Conservation (phyloP, 208 protist species). For the Angomonas desouzai region DNA sequence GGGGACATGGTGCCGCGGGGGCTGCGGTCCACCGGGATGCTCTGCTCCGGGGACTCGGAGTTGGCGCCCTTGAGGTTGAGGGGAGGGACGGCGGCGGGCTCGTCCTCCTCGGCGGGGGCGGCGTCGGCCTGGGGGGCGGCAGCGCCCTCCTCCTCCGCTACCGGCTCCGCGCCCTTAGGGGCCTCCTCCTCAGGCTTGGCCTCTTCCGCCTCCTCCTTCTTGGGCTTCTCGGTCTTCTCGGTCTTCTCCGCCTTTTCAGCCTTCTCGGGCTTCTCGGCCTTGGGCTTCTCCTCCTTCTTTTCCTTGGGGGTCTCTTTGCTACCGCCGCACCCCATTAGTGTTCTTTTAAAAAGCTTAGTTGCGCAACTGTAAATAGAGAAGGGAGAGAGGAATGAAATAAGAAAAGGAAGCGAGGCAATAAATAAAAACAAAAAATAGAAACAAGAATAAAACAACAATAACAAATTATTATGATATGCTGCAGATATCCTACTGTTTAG, state of each 20-base stretch:
- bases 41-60: neutral
- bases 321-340: conserved; percentile 34
- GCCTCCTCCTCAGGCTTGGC: neutral
- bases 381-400: neutral
- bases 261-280: conserved; percentile 10
- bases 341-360: neutral
- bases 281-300: conserved; percentile 13
- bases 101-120: conserved; percentile 9
- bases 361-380: neutral
- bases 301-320: conserved; percentile 27
- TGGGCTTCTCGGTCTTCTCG: neutral
- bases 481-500: neutral
- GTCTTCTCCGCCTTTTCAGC: conserved; percentile 11
- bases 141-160: conserved; percentile 11
- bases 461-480: neutral
- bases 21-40: neutral
- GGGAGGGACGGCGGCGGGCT: neutral
- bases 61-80: neutral
- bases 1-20: neutral
- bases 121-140: conserved; percentile 10
- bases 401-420: conserved; percentile 1
- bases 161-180: conserved; percentile 1
- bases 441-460: no score
- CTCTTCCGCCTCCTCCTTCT: conserved; percentile 1
- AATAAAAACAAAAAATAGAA: conserved; percentile 19